phyloP scores from a whole-genome alignment of 495 filamentous ascomycete genomes.

The Coniosporium apollinis region DNA sequence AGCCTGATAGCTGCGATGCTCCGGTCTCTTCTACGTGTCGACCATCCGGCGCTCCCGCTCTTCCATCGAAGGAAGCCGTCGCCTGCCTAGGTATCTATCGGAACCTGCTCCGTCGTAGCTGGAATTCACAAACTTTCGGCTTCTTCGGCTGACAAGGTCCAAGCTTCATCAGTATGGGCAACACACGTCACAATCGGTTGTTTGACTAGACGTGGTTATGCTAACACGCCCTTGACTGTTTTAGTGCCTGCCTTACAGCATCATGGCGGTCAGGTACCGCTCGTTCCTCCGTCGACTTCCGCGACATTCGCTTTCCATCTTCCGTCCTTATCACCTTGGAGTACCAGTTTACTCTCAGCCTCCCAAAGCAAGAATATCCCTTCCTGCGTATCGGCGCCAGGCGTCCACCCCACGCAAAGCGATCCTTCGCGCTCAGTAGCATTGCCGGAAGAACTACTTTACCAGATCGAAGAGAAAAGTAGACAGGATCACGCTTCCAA shows the following conservation, averaged over 20 bases:
- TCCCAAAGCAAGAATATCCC: background rate
- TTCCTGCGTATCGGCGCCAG: too few species aligned
- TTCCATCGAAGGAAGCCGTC: too few species aligned
- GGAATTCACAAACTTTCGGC: background rate
- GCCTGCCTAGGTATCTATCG: background rate
- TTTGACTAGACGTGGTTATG: too few species aligned
- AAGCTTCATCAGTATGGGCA: background rate
- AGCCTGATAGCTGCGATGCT: too few species aligned
- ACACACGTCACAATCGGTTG: too few species aligned
- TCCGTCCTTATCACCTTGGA: constrained; percentile 10
- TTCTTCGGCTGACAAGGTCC: background rate
- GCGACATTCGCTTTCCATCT: background rate
- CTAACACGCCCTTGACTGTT: constrained; percentile 1
- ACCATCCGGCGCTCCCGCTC: too few species aligned
- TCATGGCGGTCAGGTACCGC: constrained; percentile 13
- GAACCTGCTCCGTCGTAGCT: background rate
- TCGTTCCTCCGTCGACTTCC: background rate
- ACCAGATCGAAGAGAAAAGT: background rate
- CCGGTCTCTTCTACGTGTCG: too few species aligned
- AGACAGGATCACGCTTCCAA: background rate
- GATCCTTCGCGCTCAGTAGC: background rate
- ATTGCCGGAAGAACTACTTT: background rate
- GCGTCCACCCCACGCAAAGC: background rate
- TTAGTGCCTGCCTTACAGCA: constrained; percentile 2
- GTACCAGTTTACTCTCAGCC: background rate